Base-by-base conservation (phyloP, 768 basidiomycete genomes). In the Cyathus striatus region DNA sequence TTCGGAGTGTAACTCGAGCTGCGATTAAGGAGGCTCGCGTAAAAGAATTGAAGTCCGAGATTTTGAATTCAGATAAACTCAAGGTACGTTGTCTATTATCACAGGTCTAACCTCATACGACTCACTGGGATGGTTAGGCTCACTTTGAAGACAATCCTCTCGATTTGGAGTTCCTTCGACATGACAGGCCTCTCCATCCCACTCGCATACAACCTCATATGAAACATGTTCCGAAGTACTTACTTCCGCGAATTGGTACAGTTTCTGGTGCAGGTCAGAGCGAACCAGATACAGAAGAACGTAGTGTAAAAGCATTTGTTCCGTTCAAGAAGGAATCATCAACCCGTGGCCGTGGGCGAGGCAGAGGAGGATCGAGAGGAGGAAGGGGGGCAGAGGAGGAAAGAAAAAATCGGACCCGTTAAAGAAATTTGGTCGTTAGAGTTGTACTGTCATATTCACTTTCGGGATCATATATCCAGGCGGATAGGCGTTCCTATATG, bases 91-190 rank as follows among this genome's bases (percentile, higher is more conserved):
- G 10, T 14, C 17, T 38, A 16, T 23, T 40, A 13, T 23, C 4
- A 24, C 23, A 14, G 18, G 14, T 12, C 34, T n/a, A 34, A 41
- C 32, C n/a, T n/a, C n/a, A n/a, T n/a, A n/a, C n/a, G n/a, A n/a
- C n/a, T n/a, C n/a, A n/a, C n/a, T n/a, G n/a, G n/a, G n/a, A n/a
- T n/a, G n/a, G n/a, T n/a, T 2, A 97, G 94, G 91, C 93, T 5
- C 95, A 98, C 63, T 97, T 99, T 49, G 93, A 97, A 56, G 93
- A 97, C 56, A 93, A 98, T 57, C 95, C 95, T 1, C 71, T 90
- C 6, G 94, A 97, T 57, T 73, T 97, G 9, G 90, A 93, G 43
- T 96, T 82, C 58, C 69, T 97, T 35, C 81, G 90, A 2, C 96
- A 98, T 62, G 96, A 99, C 64, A 91, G 92, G 52, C 88, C 94